Evolutionary conservation across 805 yeast genomes (phyloP).

Genomic region (Lipomyces starkeyi): DNA sequence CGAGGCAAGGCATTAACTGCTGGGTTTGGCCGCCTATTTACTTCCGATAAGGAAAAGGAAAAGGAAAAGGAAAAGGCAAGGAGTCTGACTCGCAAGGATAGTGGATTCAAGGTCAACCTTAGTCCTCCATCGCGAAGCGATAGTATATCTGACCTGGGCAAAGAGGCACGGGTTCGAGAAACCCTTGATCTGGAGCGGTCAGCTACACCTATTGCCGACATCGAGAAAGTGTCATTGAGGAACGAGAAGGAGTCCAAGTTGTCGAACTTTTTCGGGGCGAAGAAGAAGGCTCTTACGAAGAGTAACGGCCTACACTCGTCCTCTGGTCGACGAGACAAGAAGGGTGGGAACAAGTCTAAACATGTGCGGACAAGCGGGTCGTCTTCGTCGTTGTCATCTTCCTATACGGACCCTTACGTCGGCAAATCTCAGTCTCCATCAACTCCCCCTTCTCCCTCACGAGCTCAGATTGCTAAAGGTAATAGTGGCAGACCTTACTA

Average conservation of each 20-base stretch:
- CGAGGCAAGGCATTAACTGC: slow-evolving; percentile 23
- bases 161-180: background rate
- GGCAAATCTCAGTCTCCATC: slow-evolving; percentile 14
- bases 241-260: slow-evolving; percentile 25
- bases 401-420: slow-evolving; percentile 19
- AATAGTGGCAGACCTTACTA: slow-evolving; percentile 20
- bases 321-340: background rate
- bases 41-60: slow-evolving; percentile 24
- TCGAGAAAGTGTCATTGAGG: background rate
- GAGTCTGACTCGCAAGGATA: background rate
- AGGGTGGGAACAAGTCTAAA: slow-evolving; percentile 1
- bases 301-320: background rate
- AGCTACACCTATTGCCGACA: background rate
- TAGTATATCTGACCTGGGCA: slow-evolving; percentile 5
- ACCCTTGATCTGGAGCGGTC: slow-evolving; percentile 16
- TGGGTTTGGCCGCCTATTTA: slow-evolving; percentile 25
- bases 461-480: background rate
- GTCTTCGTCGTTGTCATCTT: slow-evolving; percentile 24
- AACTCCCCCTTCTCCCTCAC: slow-evolving; percentile 15
- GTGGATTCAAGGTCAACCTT: background rate
- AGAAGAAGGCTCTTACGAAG: slow-evolving; percentile 18
- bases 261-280: slow-evolving; percentile 21
- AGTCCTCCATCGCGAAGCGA: slow-evolving; percentile 8
- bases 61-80: slow-evolving; percentile 11
- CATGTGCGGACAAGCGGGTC: slow-evolving; percentile 18